Conservation (phyloP, 2,329 filamentous ascomycete genomes). For the Thelonectria olida region DNA sequence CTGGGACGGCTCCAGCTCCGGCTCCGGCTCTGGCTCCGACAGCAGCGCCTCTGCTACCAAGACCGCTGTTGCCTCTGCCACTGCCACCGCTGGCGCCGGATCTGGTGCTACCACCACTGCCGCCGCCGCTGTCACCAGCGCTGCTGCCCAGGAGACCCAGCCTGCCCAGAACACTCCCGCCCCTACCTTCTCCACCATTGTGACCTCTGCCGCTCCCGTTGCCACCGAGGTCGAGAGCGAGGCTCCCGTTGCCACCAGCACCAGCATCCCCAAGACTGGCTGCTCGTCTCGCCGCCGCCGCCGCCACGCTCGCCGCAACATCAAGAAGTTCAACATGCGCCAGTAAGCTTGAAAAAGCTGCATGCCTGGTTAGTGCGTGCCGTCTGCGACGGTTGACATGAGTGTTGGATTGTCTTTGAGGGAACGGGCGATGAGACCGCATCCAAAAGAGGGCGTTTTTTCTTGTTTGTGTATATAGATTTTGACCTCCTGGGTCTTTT, state of each 20-base stretch:
- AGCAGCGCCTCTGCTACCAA: not conserved
- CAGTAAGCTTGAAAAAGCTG: slow-evolving; percentile 31
- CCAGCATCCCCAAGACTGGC: slow-evolving; percentile 28
- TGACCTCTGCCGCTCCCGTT: slow-evolving; percentile 28
- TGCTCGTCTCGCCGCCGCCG: slow-evolving; percentile 33
- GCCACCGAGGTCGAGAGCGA: slow-evolving; percentile 18
- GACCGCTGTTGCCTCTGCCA: not conserved
- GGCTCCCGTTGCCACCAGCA: slow-evolving; percentile 24
- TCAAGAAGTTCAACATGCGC: slow-evolving; percentile 22
- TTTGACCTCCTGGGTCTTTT: slow-evolving; percentile 31
- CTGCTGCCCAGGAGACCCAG: slow-evolving; percentile 18
- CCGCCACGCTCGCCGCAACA: slow-evolving; percentile 35
- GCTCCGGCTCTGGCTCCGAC: slow-evolving; percentile 18
- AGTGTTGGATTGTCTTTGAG: slow-evolving; percentile 2
- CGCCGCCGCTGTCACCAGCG: slow-evolving; percentile 9
- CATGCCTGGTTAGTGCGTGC: slow-evolving; percentile 1
- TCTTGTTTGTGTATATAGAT: slow-evolving; percentile 41
- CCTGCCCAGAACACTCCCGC: slow-evolving; percentile 19
- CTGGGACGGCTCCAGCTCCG: slow-evolving; percentile 37
- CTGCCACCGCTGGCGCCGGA: slow-evolving; percentile 5
- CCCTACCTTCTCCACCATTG: slow-evolving; percentile 34
- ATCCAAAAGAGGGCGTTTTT: slow-evolving; percentile 31
- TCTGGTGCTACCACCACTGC: slow-evolving; percentile 5
- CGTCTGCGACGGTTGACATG: slow-evolving; percentile 23
- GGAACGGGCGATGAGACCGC: slow-evolving; percentile 24